A percentile compares a stretch with the other conserved stretches of the same genome.
phyloP scores from a whole-genome alignment of 1,284 basidiomycete genomes.

The Macrocystidia cucumis region DNA sequence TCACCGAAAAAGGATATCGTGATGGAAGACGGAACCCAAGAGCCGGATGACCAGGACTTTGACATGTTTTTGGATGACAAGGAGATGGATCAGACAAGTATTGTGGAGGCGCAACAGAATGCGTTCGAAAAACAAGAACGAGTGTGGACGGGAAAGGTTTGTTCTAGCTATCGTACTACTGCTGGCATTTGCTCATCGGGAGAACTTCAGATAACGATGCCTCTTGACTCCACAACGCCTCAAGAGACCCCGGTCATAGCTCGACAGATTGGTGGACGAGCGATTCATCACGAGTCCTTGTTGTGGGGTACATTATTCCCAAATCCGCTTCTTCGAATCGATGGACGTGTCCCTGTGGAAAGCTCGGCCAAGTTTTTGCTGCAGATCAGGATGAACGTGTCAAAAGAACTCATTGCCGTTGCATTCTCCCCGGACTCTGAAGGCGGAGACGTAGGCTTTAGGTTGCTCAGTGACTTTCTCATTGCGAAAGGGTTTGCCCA shows the following conservation, averaged over 20 bases:
- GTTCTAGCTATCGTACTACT: slow-evolving; percentile 5
- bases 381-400: slow-evolving; percentile 64
- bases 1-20: slow-evolving; percentile 31
- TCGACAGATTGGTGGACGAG: slow-evolving; percentile 64
- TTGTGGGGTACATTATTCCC: slow-evolving; percentile 73
- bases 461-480: slow-evolving; percentile 62
- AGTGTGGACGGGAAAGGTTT: slow-evolving; percentile 69
- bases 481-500: slow-evolving; percentile 65
- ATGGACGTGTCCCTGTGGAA: slow-evolving; percentile 76
- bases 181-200: slow-evolving; percentile 9
- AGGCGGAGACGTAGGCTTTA: slow-evolving; percentile 41
- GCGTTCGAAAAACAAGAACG: slow-evolving; percentile 43
- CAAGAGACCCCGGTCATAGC: slow-evolving; percentile 61
- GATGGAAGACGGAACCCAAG: slow-evolving; percentile 35
- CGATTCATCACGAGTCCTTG: slow-evolving; percentile 42
- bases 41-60: slow-evolving; percentile 68
- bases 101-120: slow-evolving; percentile 28
- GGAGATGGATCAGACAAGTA: slow-evolving; percentile 26
- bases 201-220: slow-evolving; percentile 59
- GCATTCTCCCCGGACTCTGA: slow-evolving; percentile 52
- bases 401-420: slow-evolving; percentile 76
- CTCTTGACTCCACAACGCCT: slow-evolving; percentile 59
- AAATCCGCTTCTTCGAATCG: slow-evolving; percentile 56
- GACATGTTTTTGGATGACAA: slow-evolving; percentile 74
- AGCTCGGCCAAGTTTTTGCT: slow-evolving; percentile 70